phyloP scores from a whole-genome alignment of 495 filamentous ascomycete genomes.

The Aspergillus haitiensis region DNA sequence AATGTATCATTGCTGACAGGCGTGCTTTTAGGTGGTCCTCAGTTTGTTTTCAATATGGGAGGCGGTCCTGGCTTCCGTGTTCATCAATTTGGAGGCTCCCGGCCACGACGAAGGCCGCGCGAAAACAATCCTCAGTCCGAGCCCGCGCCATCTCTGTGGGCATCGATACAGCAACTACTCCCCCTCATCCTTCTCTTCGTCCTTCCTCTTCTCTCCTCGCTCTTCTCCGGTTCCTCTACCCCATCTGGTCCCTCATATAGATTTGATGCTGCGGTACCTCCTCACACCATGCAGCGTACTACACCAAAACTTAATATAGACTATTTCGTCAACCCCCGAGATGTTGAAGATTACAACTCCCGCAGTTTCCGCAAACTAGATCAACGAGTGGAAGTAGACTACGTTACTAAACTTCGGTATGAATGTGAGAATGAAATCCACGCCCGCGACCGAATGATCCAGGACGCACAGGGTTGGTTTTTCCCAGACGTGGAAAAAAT shows the following conservation, averaged over 20 bases:
- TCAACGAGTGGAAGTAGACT: constrained; percentile 68
- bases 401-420: constrained; percentile 61
- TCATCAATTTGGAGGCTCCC: constrained; percentile 77
- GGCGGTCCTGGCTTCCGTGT: constrained; percentile 80
- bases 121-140: constrained; percentile 59
- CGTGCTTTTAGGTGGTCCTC: constrained; percentile 69
- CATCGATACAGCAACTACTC: constrained; percentile 63
- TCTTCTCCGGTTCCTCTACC: constrained; percentile 65
- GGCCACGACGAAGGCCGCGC: constrained; percentile 67
- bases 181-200: constrained; percentile 88
- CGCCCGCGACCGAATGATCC: constrained; percentile 60
- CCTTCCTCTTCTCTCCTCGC: constrained; percentile 77
- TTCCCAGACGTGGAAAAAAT: constrained; percentile 76
- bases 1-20: constrained; percentile 12
- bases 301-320: constrained; percentile 69
- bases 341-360: constrained; percentile 66
- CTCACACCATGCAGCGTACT: constrained; percentile 70
- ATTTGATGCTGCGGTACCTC: constrained; percentile 65
- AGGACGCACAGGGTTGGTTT: constrained; percentile 90
- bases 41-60: constrained; percentile 90
- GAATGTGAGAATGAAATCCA: constrained; percentile 72
- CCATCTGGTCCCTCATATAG: constrained; percentile 66
- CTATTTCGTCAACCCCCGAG: constrained; percentile 80
- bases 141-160: constrained; percentile 43
- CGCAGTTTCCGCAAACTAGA: constrained; percentile 73